Percentiles rank a stretch among this genome's conserved stretches.
These are phyloP conservation scores for Globisporangium cylindrosporum DNA, from an alignment of 352 stramenopile genomes.

Conservation along the genomic window DNA sequence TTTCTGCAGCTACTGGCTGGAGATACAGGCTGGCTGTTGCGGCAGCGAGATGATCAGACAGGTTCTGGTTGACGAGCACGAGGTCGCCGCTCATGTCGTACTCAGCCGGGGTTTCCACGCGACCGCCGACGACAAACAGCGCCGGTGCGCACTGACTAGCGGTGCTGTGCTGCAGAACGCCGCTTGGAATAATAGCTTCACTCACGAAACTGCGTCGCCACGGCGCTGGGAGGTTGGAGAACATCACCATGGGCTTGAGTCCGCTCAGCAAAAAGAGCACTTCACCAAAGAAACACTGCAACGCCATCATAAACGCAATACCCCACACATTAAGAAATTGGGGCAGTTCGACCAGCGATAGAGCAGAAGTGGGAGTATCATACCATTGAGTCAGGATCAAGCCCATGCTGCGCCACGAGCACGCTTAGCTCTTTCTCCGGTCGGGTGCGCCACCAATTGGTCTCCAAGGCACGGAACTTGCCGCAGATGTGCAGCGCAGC, in stretches of 20 bases:
- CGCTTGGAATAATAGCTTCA: constrained; percentile 39
- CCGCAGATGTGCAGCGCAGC: constrained; percentile 20
- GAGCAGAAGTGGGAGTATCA: no score
- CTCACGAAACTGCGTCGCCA: constrained; percentile 44
- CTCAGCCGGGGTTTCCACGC: constrained; percentile 42
- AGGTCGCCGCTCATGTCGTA: constrained; percentile 45
- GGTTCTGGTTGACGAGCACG: constrained; percentile 39
- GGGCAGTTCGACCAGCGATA: no score
- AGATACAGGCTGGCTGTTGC: constrained; percentile 22
- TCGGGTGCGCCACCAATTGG: constrained; percentile 29
- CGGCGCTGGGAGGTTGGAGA: constrained; percentile 56
- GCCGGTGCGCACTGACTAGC: constrained; percentile 1
- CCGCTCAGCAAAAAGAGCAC: constrained; percentile 60
- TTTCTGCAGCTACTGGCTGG: not conserved
- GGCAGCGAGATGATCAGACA: constrained; percentile 19
- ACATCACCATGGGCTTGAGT: constrained; percentile 59
- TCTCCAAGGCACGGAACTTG: constrained; percentile 31
- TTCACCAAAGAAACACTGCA: constrained; percentile 65
- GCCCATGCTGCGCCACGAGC: constrained; percentile 24
- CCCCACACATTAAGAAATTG: not conserved
- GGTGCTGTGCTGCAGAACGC: constrained; percentile 20
- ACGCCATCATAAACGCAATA: constrained; percentile 1
- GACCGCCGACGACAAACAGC: constrained; percentile 25
- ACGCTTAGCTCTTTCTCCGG: constrained; percentile 23
- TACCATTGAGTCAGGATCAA: constrained; percentile 53